Conservation (phyloP, 192 early-diverging fungal genomes). For the Polychytrium aggregatum region DNA sequence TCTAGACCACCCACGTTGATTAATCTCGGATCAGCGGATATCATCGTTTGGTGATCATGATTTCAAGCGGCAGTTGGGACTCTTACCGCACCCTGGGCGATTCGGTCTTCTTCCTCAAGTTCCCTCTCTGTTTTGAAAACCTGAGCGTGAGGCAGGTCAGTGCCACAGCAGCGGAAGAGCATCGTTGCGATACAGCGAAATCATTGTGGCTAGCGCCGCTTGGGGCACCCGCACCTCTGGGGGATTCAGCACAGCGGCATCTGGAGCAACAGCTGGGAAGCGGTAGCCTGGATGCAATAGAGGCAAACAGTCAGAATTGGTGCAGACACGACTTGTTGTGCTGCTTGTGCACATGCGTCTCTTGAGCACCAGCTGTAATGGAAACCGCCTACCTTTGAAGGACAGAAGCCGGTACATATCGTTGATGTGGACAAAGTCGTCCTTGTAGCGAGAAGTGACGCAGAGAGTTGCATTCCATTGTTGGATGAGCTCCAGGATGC, state of each 20-base stretch:
- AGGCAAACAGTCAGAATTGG: too few relatives aligned
- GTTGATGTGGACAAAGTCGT: constrained; percentile 87
- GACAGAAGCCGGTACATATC: constrained; percentile 87
- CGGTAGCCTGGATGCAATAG: constrained; percentile 48
- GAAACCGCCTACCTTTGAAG: constrained; percentile 59
- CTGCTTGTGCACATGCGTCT: too few relatives aligned
- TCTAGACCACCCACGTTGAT: constrained; percentile 38
- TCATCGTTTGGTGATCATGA: background rate
- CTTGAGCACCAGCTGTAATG: too few relatives aligned
- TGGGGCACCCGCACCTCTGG: constrained; percentile 3
- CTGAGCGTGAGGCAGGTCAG: constrained; percentile 14
- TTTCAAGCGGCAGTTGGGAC: background rate
- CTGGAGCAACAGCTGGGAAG: constrained; percentile 53
- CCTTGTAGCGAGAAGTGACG: constrained; percentile 76
- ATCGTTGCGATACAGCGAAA: background rate
- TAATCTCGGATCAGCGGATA: constrained; percentile 5
- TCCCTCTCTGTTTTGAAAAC: constrained; percentile 84
- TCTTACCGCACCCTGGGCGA: constrained; percentile 67
- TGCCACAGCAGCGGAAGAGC: background rate
- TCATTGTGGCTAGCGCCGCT: background rate
- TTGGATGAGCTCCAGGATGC: constrained; percentile 85
- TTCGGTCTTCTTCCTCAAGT: constrained; percentile 87
- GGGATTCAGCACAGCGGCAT: constrained; percentile 51
- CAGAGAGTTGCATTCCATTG: constrained; percentile 89
- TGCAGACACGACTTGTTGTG: too few relatives aligned